A percentile compares a stretch with the other conserved stretches of the same genome.
Evolutionary conservation across 1,284 basidiomycete genomes (phyloP).

Genomic region (Boletus holoroseus): DNA sequence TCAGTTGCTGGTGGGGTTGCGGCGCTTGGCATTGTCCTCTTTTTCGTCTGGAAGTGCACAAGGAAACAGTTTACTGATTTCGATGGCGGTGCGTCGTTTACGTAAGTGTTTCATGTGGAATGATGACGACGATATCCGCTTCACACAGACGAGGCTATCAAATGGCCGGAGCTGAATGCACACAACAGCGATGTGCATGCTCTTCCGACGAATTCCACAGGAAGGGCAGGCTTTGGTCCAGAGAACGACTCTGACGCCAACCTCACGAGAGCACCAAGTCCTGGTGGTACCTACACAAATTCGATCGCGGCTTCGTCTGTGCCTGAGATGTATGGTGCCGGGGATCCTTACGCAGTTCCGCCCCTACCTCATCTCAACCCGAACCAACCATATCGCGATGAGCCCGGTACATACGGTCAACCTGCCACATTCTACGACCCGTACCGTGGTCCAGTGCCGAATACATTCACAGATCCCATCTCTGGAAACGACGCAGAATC

Average conservation of each 20-base stretch:
- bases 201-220: conserved; percentile 59
- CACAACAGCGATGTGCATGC: conserved; percentile 55
- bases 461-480: conserved; percentile 48
- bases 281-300: conserved; percentile 39
- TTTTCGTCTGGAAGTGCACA: conserved; percentile 79
- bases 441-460: conserved; percentile 66
- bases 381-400: conserved; percentile 67
- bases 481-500: conserved; percentile 43
- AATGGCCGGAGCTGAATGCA: conserved; percentile 78
- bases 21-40: conserved; percentile 58
- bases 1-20: conserved; percentile 74
- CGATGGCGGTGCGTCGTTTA: conserved; percentile 60
- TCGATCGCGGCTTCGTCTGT: conserved; percentile 48
- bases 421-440: conserved; percentile 63
- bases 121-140: conserved; percentile 6
- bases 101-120: conserved; percentile 13
- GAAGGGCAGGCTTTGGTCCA: conserved; percentile 54
- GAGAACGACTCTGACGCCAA: conserved; percentile 56
- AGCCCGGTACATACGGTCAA: conserved; percentile 43
- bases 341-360: conserved; percentile 74
- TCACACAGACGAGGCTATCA: conserved; percentile 67
- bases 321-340: conserved; percentile 40
- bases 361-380: conserved; percentile 80
- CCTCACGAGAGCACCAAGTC: conserved; percentile 47
- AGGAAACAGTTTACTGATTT: conserved; percentile 69